phyloP scores from a whole-genome alignment of 225 moss, liverwort and hornwort genomes.

The Climacium dendroides region DNA sequence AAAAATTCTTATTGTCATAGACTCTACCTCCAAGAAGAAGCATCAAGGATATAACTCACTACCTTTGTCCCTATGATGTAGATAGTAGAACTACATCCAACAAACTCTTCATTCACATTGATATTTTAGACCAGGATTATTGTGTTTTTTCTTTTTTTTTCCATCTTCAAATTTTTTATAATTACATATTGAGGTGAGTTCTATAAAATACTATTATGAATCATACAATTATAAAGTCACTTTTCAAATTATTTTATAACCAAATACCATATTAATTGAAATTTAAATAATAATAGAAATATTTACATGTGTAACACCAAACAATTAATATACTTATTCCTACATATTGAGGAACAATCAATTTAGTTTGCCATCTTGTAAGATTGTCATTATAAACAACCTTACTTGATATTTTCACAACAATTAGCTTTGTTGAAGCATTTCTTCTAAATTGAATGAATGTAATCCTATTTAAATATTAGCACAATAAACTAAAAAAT shows the following conservation, averaged over 20 bases:
- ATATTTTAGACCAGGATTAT: fast-evolving
- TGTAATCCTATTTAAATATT: background rate
- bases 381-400: too few relatives aligned
- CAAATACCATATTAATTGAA: too few relatives aligned
- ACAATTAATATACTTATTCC: background rate
- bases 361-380: background rate
- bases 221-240: background rate
- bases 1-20: background rate
- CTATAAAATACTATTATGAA: too few relatives aligned
- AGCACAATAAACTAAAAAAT: background rate
- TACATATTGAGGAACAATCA: background rate
- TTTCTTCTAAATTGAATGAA: background rate
- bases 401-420: too few relatives aligned
- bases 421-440: background rate
- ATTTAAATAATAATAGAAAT: background rate
- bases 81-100: background rate
- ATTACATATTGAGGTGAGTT: too few relatives aligned
- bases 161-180: background rate
- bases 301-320: background rate
- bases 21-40: background rate
- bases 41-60: background rate
- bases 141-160: fast-evolving
- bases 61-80: fast-evolving
- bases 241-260: background rate
- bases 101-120: fast-evolving